Conservation (phyloP, 2,329 filamentous ascomycete species). For the Ophiostoma himal-ulmi region DNA sequence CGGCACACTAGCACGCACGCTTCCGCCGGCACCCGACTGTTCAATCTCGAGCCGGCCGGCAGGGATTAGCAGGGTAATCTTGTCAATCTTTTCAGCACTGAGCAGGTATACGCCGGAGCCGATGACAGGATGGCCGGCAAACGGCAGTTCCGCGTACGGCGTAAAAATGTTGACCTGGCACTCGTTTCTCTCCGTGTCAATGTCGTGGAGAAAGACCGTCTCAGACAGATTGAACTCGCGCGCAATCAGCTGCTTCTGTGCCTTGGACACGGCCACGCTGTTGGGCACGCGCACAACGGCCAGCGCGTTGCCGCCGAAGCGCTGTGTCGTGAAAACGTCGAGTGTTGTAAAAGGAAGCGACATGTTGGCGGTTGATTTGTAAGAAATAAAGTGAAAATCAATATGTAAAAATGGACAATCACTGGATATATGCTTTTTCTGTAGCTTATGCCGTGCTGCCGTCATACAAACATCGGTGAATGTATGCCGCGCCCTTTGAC, state of each 20-base stretch:
- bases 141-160: conserved; percentile 48
- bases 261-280: conserved; percentile 39
- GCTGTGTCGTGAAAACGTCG: conserved; percentile 52
- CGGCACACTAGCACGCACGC: conserved; percentile 58
- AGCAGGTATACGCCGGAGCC: conserved; percentile 49
- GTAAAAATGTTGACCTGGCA: conserved; percentile 56
- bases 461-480: neutral
- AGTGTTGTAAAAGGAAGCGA: conserved; percentile 46
- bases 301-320: conserved; percentile 54
- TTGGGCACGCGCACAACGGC: conserved; percentile 51
- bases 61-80: neutral
- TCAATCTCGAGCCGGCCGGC: conserved; percentile 6
- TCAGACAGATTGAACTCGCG: conserved; percentile 60
- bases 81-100: conserved; percentile 17
- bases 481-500: neutral
- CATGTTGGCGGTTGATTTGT: neutral
- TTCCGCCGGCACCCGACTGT: neutral
- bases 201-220: conserved; percentile 56
- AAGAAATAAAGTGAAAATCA: neutral
- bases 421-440: neutral
- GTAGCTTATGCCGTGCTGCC: neutral
- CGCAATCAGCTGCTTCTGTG: conserved; percentile 53
- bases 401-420: no score
- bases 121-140: conserved; percentile 58
- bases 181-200: conserved; percentile 29